Base-by-base conservation (phyloP, 345 rosid genomes). In the Gossypium arboreum region DNA sequence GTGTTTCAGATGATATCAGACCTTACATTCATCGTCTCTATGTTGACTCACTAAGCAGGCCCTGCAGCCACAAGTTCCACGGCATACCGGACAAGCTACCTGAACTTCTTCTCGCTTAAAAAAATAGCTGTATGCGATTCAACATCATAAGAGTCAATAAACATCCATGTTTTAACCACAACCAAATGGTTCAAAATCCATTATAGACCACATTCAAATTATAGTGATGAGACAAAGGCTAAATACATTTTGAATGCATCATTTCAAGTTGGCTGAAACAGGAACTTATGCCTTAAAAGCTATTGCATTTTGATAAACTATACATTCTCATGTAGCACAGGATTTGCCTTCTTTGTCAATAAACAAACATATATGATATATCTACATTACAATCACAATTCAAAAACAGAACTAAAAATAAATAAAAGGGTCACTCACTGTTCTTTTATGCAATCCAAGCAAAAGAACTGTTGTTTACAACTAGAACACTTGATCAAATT, bases 81-180 rank as follows among this genome's bases (percentile, higher is more conserved):
- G 85, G 74, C 99, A 95, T 17, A 91, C 94, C 61, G 98, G 98
- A 77, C 99, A 95, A 52, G 84, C 84, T 77, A 69, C 85, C 86
- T 84, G 84, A 75, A 95, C 92, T 82, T 93, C 94, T 84, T 95
- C 94, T 75, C 69, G 85, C n/a, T 82, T 83, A 71, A 84, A 80
- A 72, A 81, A 84, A 77, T 87, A 88, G 87, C 94, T 90, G 79
- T 73, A 75, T 75, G 75, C 81, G 83, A 79, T 83, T 16, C 4
- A 70, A 79, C 50, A 45, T 51, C 44, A 66, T 20, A 27, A 71
- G 24, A 73, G 34, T 48, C 58, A 73, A 50, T 55, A 39, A 24
- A 74, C 29, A 55, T 58, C 18, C 41, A 54, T 51, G 22, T 50
- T 65, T 62, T 20, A 54, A 4, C 29, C 27, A 69, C 57, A 77